These are phyloP conservation scores for Backusella macrospora DNA, from an alignment of 192 early-diverging fungal genomes.

Conservation along the genomic window DNA sequence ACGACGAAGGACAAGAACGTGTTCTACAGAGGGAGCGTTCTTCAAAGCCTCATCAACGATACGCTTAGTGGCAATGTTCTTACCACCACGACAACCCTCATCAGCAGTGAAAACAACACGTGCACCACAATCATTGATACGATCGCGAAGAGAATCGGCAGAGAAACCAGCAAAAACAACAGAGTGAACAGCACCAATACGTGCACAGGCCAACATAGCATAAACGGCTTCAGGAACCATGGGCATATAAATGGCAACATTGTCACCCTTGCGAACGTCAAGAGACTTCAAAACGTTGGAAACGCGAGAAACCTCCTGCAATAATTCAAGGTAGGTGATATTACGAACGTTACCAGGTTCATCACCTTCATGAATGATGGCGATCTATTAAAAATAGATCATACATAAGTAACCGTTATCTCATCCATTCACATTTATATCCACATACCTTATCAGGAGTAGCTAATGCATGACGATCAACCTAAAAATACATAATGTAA, in stretches of 20 bases:
- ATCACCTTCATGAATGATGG: constrained; percentile 73
- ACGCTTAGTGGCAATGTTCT: constrained; percentile 85
- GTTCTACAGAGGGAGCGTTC: constrained; percentile 77
- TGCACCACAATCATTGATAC: constrained; percentile 82
- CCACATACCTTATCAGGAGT: constrained; percentile 66
- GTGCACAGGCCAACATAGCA: constrained; percentile 93
- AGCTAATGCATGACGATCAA: constrained; percentile 86
- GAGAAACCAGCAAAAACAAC: constrained; percentile 99
- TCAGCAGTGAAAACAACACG: constrained; percentile 90
- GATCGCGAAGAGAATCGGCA: constrained; percentile 89
- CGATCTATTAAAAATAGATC: constrained; percentile 11
- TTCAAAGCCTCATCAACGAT: constrained; percentile 92
- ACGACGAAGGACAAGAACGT: constrained; percentile 88
- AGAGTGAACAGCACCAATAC: constrained; percentile 89
- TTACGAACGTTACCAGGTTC: constrained; percentile 78
- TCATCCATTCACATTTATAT: not conserved
- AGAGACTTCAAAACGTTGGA: constrained; percentile 85
- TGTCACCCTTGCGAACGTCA: constrained; percentile 90
- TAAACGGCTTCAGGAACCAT: constrained; percentile 94
- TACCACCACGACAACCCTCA: constrained; percentile 91
- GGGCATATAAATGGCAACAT: constrained; percentile 96
- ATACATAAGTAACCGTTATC: not conserved
- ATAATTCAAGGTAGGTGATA: constrained; percentile 84
- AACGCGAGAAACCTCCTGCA: constrained; percentile 80
- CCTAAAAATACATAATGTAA: not conserved